Percentiles rank a stretch among this genome's conserved stretches.
phyloP scores from a whole-genome alignment of 495 filamentous ascomycete genomes.

The Alectoria sarmentosa region DNA sequence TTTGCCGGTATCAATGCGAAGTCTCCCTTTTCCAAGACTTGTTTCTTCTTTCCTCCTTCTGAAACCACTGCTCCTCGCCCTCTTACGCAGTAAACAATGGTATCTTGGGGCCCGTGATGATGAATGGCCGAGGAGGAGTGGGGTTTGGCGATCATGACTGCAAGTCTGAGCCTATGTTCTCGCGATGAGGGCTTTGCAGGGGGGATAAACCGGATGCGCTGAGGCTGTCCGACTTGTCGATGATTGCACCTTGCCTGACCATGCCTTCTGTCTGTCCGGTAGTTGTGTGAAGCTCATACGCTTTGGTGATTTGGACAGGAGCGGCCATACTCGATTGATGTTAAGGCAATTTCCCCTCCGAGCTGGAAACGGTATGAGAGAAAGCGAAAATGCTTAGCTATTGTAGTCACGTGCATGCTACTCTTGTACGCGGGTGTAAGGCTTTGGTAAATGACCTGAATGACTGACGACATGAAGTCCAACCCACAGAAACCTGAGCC shows the following conservation, averaged over 20 bases:
- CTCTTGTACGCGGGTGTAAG: too few species aligned
- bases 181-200: neutral
- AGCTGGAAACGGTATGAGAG: neutral
- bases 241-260: conserved; percentile 49
- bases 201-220: conserved; percentile 30
- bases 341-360: neutral
- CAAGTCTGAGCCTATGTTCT: conserved; percentile 9
- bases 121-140: conserved; percentile 46
- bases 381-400: neutral
- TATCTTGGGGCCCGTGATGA: conserved; percentile 50
- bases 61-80: conserved; percentile 45
- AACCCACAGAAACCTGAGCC: conserved; percentile 2
- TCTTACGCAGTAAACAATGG: conserved; percentile 44
- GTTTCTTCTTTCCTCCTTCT: conserved; percentile 38
- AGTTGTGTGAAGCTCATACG: conserved; percentile 23
- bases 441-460: conserved; percentile 1
- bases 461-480: conserved; percentile 8
- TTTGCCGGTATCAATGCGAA: conserved; percentile 58
- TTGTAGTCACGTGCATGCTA: neutral
- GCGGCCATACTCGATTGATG: conserved; percentile 5
- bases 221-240: conserved; percentile 50
- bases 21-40: conserved; percentile 51
- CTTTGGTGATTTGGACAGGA: conserved; percentile 29
- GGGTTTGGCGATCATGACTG: conserved; percentile 48
- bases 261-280: conserved; percentile 45